A percentile compares a stretch with the other conserved stretches of the same genome.
These are phyloP conservation scores for Pelargonium nanum DNA, from an alignment of 345 rosid genomes.

Conservation along the genomic window DNA sequence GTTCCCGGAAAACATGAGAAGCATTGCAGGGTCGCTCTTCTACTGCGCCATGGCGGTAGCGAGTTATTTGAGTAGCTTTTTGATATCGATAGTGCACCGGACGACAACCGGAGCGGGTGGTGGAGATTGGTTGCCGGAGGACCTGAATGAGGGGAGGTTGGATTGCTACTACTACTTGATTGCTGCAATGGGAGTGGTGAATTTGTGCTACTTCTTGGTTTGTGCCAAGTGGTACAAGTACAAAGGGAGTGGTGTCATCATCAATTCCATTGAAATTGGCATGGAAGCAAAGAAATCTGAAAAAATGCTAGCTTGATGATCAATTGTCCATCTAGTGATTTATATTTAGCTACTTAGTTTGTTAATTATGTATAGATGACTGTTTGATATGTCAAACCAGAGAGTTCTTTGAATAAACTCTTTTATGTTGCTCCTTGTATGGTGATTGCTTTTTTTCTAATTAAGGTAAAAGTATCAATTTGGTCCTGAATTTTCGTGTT, in stretches of 20 bases:
- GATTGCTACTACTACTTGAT: constrained; percentile 35
- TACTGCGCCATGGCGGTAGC: constrained; percentile 31
- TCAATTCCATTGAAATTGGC: neutral
- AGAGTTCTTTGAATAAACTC: too few relatives aligned
- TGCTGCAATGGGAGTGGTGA: constrained; percentile 22
- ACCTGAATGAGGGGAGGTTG: constrained; percentile 42
- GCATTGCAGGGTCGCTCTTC: constrained; percentile 37
- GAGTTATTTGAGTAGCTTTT: constrained; percentile 29
- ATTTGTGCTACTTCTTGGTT: constrained; percentile 30
- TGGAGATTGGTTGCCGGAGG: constrained; percentile 44
- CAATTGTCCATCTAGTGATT: too few relatives aligned
- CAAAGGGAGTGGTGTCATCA: constrained; percentile 9
- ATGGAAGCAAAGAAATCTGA: constrained; percentile 10
- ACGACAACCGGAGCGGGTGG: constrained; percentile 16
- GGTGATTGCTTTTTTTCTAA: too few relatives aligned
- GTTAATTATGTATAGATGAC: too few relatives aligned
- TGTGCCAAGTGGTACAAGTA: constrained; percentile 36
- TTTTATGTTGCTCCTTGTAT: too few relatives aligned
- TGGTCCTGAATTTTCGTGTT: too few relatives aligned
- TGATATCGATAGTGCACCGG: constrained; percentile 31
- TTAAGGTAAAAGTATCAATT: too few relatives aligned
- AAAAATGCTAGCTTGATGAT: constrained; percentile 8
- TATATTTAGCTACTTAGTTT: too few relatives aligned
- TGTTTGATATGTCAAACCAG: too few relatives aligned
- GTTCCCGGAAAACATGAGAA: constrained; percentile 53